Base-by-base conservation (phyloP, 352 stramenopile genomes). In the Pythium periplocum region DNA sequence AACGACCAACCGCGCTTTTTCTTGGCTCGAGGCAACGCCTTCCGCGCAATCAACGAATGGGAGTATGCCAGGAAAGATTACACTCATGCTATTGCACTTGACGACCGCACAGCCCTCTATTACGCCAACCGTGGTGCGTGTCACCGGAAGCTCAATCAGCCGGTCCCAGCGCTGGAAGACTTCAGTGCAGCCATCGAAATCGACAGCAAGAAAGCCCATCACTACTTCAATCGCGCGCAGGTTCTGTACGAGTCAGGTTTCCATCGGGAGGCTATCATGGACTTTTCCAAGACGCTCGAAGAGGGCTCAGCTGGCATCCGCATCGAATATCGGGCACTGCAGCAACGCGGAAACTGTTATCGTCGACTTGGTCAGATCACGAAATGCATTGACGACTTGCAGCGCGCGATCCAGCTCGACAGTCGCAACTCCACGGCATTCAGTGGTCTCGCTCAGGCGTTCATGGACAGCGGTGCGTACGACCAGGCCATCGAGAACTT, bases 161-260 rank as follows among this genome's bases (percentile, higher is more conserved):
- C 75, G 0, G 51, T 67, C 1, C 73, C 67, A 17, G 82, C 79
- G 46, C 72, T 92, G 5, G 73, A 87, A 41, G 79, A 92, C 30
- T 66, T 92, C 32, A 92, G 77, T 1, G 59, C 67, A 2, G 82
- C 82, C 30, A 77, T 88, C 39, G 82, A 90, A 48, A 71, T 88
- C 48, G 82, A 92, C 48, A 64, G 66, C 30, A 83, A 84, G 37
- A 88, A 89, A 46, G 82, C 67, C 1, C 68, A 68, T 2, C 82
- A 92, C 54, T 90, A 83, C 51, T 84, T 90, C 41, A 92, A 80
- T n/a, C 75, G 82, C 3, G 82, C 77, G 6, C 75, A 84, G 30
- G 77, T 92, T 40, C 55, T 92, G 6, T 75, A 84, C 26, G 79
- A 92, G 17, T 59, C 67, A 3, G 68, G 69, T 0, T 88, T 87